Evolutionary conservation across 139 green algal genomes (phyloP), one percentile per base, ranked within the genome.

Genomic region (Desmodesmus armatus): DNA sequence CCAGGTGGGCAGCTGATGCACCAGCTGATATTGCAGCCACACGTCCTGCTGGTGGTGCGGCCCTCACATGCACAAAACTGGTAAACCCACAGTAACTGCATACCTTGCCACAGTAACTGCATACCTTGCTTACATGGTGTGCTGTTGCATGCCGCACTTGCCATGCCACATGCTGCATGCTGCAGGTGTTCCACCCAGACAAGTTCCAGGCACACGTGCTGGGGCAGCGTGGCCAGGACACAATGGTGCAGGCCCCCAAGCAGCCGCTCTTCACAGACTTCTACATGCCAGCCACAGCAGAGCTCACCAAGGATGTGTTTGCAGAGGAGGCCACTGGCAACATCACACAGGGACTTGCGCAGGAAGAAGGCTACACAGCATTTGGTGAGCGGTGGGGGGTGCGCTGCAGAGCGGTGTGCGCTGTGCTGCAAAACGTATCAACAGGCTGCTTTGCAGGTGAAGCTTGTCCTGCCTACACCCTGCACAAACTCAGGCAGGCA

Each of bases 251-350:
- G 51, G 44, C 43, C 9, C 0, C 27, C 27, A n/a, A 66, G 72
- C 44, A 65, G 47, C 47, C 72, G 3, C 15, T 39, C 0, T 80
- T 80, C 72, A 66, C 43, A 23, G 19, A 29, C 44, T 80, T 80
- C 72, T 80, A 66, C 72, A 80, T 80, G 72, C 72, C 72, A 13
- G 44, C 72, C 44, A 80, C 44, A 5, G 55, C 33, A 17, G 43
- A 80, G 72, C 72, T 80, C 44, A 25, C 13, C 44, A 80, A 80
- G 47, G 72, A 62, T 1, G 72, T 80, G 44, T 80, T 80, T 66
- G 47, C 43, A 35, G 72, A 47, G 5, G 72, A 80, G 47, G 43
- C 43, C 5, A 17, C 13, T 25, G 72, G 72, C n/a, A 66, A 44
- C 11, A 80, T 58, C 31, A 80, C 72, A 62, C 72, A 80, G 47